Evolutionary conservation across 768 basidiomycete species (phyloP), one percentile per base, ranked within the genome.

Genomic region (Austroboletus festivus): DNA sequence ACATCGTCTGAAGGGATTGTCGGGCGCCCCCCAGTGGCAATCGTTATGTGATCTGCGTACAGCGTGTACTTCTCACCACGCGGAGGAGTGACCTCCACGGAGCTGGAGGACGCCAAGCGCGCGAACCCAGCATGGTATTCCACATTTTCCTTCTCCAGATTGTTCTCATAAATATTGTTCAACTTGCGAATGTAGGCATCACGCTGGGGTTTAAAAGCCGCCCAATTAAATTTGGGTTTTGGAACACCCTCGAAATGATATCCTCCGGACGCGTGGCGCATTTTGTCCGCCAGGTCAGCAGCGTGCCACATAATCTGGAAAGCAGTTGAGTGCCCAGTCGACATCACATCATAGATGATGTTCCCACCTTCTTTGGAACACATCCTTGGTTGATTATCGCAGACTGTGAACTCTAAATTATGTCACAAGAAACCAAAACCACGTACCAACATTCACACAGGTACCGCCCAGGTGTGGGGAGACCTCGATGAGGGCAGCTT

Each of bases 291-390:
- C 48, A 92, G 72, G 69, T 94, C 91, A 22, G 90, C 89, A 34
- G 92, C 91, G 54, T 93, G 87, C 95, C 95, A 99, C 95, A 98
- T 98, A 47, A 99, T 84, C 91, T 95, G 23, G 13, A 48, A 46
- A 50, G 26, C 4, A 38, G 20, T 53, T 44, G 34, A 26, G 19
- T 10, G 39, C 30, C 13, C 1, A 33, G 37, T 47, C 20, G 23
- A 38, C 5, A 33, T 26, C 42, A 3, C 10, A 24, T 50, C 31
- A 21, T 38, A 4, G 19, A 40, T 15, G 4, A 12, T 28, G 9
- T 38, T 42, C 18, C 57, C 42, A 83, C 92, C 76, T 96, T 99
- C 73, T 99, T 99, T 15, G 96, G 96, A 5, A 99, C 93, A 72
- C 95, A 97, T 60, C 93, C 92, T 89, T 54, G 7, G 50, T 57